Evolutionary conservation across 1,139 yeast species (phyloP).

Genomic region (Pichia sorboxylosa): DNA sequence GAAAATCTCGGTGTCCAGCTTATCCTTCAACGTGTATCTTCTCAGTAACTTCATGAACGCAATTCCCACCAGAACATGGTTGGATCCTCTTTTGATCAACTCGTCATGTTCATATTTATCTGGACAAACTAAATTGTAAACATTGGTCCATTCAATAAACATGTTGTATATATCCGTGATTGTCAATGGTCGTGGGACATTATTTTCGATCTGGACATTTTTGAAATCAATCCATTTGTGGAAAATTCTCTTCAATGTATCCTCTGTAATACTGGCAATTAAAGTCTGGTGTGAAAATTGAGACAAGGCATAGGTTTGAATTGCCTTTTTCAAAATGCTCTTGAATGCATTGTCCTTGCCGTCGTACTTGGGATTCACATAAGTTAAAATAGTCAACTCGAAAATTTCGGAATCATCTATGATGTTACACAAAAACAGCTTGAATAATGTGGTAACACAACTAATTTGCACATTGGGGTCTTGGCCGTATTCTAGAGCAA

Average conservation of each 20-base stretch:
- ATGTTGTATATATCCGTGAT: conserved; percentile 61
- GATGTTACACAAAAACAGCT: conserved; percentile 68
- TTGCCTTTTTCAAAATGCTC: conserved; percentile 77
- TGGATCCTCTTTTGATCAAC: conserved; percentile 20
- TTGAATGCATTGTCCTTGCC: conserved; percentile 57
- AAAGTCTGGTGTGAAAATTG: conserved; percentile 62
- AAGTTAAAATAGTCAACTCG: conserved; percentile 59
- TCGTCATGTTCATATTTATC: conserved; percentile 26
- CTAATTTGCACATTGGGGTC: conserved; percentile 62
- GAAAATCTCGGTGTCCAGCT: conserved; percentile 32
- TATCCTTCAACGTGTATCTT: conserved; percentile 7
- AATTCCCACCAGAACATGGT: conserved; percentile 49
- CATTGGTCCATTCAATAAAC: conserved; percentile 79
- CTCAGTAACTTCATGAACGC: conserved; percentile 43
- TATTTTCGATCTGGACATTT: conserved; percentile 16
- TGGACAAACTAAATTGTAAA: conserved; percentile 49
- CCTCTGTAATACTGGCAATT: conserved; percentile 54
- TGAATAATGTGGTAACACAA: conserved; percentile 82
- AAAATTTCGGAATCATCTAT: conserved; percentile 60
- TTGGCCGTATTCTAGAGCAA: conserved; percentile 46
- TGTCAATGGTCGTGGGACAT: conserved; percentile 19
- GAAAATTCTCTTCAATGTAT: conserved; percentile 50
- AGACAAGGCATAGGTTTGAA: conserved; percentile 84
- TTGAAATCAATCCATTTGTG: conserved; percentile 29
- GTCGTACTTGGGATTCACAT: conserved; percentile 58